These are phyloP conservation scores for Periconia sp. DNA, from an alignment of 2,329 filamentous ascomycete genomes.

Conservation along the genomic window DNA sequence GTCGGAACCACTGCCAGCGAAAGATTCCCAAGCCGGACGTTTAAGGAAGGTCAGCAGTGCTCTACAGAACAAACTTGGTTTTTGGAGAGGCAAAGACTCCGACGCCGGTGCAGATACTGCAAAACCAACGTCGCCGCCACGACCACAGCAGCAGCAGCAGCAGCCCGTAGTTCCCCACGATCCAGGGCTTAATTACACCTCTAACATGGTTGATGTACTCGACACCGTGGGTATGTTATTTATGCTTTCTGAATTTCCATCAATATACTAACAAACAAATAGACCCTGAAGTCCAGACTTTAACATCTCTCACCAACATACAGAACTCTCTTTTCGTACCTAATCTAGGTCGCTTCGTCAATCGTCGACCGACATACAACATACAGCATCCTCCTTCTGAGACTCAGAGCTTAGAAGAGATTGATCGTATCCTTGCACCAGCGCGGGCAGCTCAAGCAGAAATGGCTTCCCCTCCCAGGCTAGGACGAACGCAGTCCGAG, in stretches of 20 bases:
- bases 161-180: background rate
- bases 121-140: no score
- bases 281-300: slow-evolving; percentile 82
- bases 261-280: slow-evolving; percentile 16
- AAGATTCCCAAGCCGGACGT: slow-evolving; percentile 16
- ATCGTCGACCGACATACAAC: slow-evolving; percentile 77
- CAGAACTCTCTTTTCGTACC: slow-evolving; percentile 89
- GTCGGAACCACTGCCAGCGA: slow-evolving; percentile 15
- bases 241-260: background rate
- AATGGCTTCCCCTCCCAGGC: slow-evolving; percentile 18
- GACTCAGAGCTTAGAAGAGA: slow-evolving; percentile 33
- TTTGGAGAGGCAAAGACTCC: slow-evolving; percentile 24
- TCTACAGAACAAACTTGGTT: slow-evolving; percentile 28
- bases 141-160: background rate
- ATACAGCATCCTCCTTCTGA: slow-evolving; percentile 57
- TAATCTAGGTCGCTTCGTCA: slow-evolving; percentile 73
- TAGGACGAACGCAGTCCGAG: slow-evolving; percentile 27
- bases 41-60: slow-evolving; percentile 33
- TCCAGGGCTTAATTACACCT: slow-evolving; percentile 54
- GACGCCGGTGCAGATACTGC: slow-evolving; percentile 4
- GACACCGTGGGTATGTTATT: slow-evolving; percentile 64
- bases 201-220: slow-evolving; percentile 66
- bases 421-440: slow-evolving; percentile 28
- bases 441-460: slow-evolving; percentile 20
- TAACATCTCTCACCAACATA: slow-evolving; percentile 84